Conservation (phyloP, 495 filamentous ascomycete genomes). For the Lophiostoma macrostomum region DNA sequence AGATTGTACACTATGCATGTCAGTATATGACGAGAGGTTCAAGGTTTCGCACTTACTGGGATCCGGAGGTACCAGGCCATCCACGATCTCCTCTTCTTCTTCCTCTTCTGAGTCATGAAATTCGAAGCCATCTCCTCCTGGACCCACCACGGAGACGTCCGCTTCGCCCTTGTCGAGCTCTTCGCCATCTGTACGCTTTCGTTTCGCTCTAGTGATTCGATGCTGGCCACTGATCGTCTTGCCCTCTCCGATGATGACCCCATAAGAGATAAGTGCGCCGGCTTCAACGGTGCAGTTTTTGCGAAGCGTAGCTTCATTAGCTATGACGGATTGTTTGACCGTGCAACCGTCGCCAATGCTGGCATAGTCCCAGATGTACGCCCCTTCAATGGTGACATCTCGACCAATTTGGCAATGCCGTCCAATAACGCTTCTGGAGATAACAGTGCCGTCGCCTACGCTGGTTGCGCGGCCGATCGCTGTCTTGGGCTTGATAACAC, state of each 20-base stretch:
- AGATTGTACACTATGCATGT: constrained; percentile 64
- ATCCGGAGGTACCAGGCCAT: constrained; percentile 50
- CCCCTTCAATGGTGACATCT: constrained; percentile 72
- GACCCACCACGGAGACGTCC: constrained; percentile 57
- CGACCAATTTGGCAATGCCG: constrained; percentile 80
- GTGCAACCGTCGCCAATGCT: constrained; percentile 68
- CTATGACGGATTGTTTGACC: constrained; percentile 73
- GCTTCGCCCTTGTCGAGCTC: constrained; percentile 43
- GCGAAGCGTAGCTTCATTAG: constrained; percentile 65
- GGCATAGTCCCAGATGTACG: constrained; percentile 88
- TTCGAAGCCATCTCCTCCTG: constrained; percentile 54
- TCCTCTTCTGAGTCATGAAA: constrained; percentile 48
- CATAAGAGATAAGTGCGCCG: constrained; percentile 77
- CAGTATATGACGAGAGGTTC: too few relatives aligned
- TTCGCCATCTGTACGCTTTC: constrained; percentile 45
- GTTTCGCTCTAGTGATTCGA: constrained; percentile 55
- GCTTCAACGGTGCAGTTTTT: constrained; percentile 62
- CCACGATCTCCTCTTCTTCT: constrained; percentile 49
- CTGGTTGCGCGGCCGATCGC: constrained; percentile 74
- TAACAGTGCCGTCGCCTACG: constrained; percentile 66
- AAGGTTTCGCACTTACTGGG: constrained; percentile 53
- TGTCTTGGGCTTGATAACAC: constrained; percentile 59
- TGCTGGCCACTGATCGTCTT: constrained; percentile 51
- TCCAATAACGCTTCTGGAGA: constrained; percentile 75
- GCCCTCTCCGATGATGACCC: constrained; percentile 65